Evolutionary conservation across 306 rosid genomes (phyloP).

Genomic region (Astragalus membranaceus): DNA sequence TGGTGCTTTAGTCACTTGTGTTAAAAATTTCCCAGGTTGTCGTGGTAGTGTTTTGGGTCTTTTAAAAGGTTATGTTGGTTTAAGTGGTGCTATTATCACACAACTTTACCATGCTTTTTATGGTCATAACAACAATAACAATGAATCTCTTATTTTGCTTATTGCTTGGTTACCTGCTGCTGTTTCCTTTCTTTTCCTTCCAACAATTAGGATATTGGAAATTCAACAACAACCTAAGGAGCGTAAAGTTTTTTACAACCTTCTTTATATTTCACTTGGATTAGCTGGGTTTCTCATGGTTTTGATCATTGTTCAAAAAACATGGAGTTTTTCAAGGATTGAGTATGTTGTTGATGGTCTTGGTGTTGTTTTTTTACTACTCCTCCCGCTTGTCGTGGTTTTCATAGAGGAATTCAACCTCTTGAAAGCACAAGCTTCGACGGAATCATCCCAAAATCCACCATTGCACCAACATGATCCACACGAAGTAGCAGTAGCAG

Average conservation of each 20-base stretch:
- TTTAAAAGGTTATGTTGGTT: conserved; percentile 63
- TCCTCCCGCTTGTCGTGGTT: conserved; percentile 46
- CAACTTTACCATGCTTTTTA: conserved; percentile 51
- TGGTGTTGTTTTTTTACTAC: conserved; percentile 34
- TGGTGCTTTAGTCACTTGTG: conserved; percentile 55
- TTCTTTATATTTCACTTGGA: conserved; percentile 50
- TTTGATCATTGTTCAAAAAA: conserved; percentile 42
- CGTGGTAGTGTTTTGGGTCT: conserved; percentile 68
- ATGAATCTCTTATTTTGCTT: conserved; percentile 41
- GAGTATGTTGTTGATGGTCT: conserved; percentile 28
- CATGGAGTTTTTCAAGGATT: conserved; percentile 20
- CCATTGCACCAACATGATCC: not conserved
- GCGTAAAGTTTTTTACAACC: conserved; percentile 34
- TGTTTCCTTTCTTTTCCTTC: conserved; percentile 39
- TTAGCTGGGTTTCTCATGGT: conserved; percentile 58
- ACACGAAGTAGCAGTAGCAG: not conserved
- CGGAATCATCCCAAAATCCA: no score
- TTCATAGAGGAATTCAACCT: conserved; percentile 36
- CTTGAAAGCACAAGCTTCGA: not conserved
- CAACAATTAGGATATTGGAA: conserved; percentile 30
- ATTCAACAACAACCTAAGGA: conserved; percentile 23
- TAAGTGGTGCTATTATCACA: conserved; percentile 65
- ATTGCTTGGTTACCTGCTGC: conserved; percentile 68
- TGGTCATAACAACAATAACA: conserved; percentile 17
- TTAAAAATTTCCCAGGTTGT: conserved; percentile 55